phyloP scores from a whole-genome alignment of 1,284 basidiomycete genomes.

The Grifola frondosa region DNA sequence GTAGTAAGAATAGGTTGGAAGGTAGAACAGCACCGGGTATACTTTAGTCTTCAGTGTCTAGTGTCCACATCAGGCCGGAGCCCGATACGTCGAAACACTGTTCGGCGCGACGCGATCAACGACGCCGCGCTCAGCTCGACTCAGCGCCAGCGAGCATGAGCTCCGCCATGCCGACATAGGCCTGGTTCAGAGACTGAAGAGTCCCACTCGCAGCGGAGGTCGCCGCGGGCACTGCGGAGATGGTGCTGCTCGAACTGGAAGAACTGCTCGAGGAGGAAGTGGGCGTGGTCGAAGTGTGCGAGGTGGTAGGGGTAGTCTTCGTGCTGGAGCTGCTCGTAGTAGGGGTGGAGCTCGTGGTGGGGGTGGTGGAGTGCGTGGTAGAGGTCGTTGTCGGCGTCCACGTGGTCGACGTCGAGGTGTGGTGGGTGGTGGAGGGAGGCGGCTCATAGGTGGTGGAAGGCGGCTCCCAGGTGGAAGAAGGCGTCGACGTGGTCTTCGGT shows the following conservation, averaged over 20 bases:
- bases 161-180: conserved; percentile 39
- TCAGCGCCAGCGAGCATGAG: conserved; percentile 30
- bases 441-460: conserved; percentile 18
- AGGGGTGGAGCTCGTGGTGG: conserved; percentile 19
- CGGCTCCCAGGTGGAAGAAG: conserved; percentile 19
- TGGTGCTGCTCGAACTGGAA: conserved; percentile 23
- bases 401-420: conserved; percentile 23
- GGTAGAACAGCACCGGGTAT: conserved; percentile 3
- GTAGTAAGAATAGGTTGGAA: background rate
- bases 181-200: conserved; percentile 35
- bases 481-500: conserved; percentile 12
- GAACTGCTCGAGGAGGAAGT: conserved; percentile 24
- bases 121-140: conserved; percentile 14
- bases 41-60: background rate
- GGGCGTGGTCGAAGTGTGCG: conserved; percentile 15
- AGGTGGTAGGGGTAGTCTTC: conserved; percentile 11
- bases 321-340: conserved; percentile 24
- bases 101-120: no score
- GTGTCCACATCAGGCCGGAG: no score
- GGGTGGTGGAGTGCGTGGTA: conserved; percentile 20
- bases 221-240: conserved; percentile 32
- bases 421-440: conserved; percentile 18
- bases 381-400: conserved; percentile 21
- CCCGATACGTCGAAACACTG: no score
- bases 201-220: conserved; percentile 30